Evolutionary conservation across 164 flowering plant genomes (phyloP), one percentile per base, ranked within the genome.

Genomic region (Dillenia suffruticosa): DNA sequence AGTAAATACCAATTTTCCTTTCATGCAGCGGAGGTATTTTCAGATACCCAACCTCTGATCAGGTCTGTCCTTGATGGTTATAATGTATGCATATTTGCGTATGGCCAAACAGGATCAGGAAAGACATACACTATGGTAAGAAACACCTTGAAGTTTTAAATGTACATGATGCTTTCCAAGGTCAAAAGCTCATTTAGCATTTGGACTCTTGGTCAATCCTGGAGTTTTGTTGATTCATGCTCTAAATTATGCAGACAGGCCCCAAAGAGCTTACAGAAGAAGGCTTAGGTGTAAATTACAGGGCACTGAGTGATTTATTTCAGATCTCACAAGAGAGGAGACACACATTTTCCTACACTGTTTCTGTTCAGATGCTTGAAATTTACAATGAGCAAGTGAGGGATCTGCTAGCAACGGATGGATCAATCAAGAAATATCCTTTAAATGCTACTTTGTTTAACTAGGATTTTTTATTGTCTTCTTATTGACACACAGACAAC

Each of bases 371-470:
- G 71, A 93, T 93, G 96, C 84, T 92, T 54, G 98, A 92, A 72
- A 88, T 92, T 57, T 92, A 92, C 71, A 92, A 92, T 63, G 98
- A 92, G 69, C 96, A 92, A 90, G 96, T 92, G 48, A 84, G 97
- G 60, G 98, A 93, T 76, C 87, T 93, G 60, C 90, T 92, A 43
- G 72, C 63, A 58, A 76, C 68, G 15, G 92, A 82, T 69, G 84
- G 89, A 46, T 47, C 68, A 43, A 85, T 79, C 60, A 88, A 79
- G 71, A 87, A 73, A 93, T 92, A 92, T 92, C 98, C 98, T 88
- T 81, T 32, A 32, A 32, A 32, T 32, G 40, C 40, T 32, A 32
- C 40, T 5, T n/a, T 54, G 9, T 51, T 46, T 66, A 32, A 43
- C 19, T n/a, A 15, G 9, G 8, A 15, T 10, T n/a, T 43, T 32